Conservation (phyloP, 345 rosid genomes). For the Gynandropsis gynandra region DNA sequence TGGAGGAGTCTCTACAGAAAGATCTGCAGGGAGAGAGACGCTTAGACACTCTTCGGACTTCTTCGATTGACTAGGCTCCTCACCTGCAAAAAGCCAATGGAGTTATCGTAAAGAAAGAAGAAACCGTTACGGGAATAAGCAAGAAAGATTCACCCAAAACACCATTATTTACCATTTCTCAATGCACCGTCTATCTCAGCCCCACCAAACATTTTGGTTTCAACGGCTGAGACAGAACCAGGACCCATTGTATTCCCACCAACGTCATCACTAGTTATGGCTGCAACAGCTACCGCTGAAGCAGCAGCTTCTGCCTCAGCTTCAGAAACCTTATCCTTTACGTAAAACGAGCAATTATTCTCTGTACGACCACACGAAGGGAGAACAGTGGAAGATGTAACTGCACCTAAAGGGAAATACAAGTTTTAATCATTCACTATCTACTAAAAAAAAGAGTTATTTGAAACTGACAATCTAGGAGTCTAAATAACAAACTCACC, state of each 20-base stretch:
- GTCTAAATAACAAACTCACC: slow-evolving; percentile 48
- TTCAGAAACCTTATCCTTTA: slow-evolving; percentile 71
- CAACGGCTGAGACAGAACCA: slow-evolving; percentile 44
- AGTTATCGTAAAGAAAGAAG: slow-evolving; percentile 4
- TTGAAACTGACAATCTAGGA: slow-evolving; percentile 27
- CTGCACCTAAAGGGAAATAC: slow-evolving; percentile 62
- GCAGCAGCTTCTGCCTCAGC: slow-evolving; percentile 93
- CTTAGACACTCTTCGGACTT: slow-evolving; percentile 77
- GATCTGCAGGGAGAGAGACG: slow-evolving; percentile 98
- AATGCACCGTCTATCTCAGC: slow-evolving; percentile 41
- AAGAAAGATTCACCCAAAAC: slow-evolving; percentile 10
- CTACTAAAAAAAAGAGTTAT: slow-evolving; percentile 7
- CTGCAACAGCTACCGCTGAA: slow-evolving; percentile 88
- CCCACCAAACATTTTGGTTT: slow-evolving; percentile 53
- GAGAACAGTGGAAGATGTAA: slow-evolving; percentile 74
- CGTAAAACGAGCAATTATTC: slow-evolving; percentile 53
- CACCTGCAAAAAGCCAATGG: slow-evolving; percentile 39
- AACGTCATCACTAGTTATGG: slow-evolving; percentile 75
- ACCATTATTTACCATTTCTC: slow-evolving; percentile 31
- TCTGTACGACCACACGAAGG: slow-evolving; percentile 47
- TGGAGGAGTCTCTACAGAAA: slow-evolving; percentile 88
- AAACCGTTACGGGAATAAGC: slow-evolving; percentile 9
- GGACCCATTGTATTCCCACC: slow-evolving; percentile 43
- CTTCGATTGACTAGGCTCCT: slow-evolving; percentile 56
- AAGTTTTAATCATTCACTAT: slow-evolving; percentile 8